Base-by-base conservation (phyloP, 768 basidiomycete species). In the Pisolithus microcarpus region DNA sequence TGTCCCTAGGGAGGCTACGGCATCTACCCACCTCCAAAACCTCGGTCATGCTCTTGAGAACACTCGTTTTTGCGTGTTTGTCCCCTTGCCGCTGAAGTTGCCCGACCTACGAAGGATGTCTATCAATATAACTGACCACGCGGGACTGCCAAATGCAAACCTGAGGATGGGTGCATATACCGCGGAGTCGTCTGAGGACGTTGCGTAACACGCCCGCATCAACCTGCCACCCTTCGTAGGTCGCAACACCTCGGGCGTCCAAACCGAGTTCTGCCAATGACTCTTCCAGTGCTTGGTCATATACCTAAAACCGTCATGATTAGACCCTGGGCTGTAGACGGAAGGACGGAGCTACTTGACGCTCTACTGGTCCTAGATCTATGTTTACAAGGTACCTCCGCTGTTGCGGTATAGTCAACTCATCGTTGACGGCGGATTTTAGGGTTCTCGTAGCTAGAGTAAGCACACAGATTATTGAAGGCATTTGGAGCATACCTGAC, bases 351-450 rank as follows among this genome's bases (percentile, higher is more conserved):
- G 10, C 1, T 31, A 31, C 30, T 11, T 31, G 30, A 31, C 30
- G 30, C 30, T 31, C 30, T 10, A 31, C 30, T 11, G 30, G 30
- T 11, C 30, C 91, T 40, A 31, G 30, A 31, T 31, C 30, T 31
- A 31, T 31, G 30, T 11, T 11, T 10, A 31, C 30, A 31, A 31
- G 30, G 30, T 31, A 31, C 30, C 30, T 31, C 30, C 78, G 84
- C 67, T 95, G 92, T 48, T 75, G 78, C 6, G 92, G 91, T 38
- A 95, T 92, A 1, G 85, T 87, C 43, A 92, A 70, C 61, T 93
- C 91, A n/a, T 76, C 66, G 43, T 78, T 75, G 16, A 93, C 79
- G 36, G 76, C 72, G 2, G 79, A 72, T 60, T 94, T 94, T 53
- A 82, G 73, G 0, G 92, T 94, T 60, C 92, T 86, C 38, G 13